Evolutionary conservation across 2,329 filamentous ascomycete species (phyloP), one percentile per base, ranked within the genome.

Genomic region (Mycogone perniciosa): DNA sequence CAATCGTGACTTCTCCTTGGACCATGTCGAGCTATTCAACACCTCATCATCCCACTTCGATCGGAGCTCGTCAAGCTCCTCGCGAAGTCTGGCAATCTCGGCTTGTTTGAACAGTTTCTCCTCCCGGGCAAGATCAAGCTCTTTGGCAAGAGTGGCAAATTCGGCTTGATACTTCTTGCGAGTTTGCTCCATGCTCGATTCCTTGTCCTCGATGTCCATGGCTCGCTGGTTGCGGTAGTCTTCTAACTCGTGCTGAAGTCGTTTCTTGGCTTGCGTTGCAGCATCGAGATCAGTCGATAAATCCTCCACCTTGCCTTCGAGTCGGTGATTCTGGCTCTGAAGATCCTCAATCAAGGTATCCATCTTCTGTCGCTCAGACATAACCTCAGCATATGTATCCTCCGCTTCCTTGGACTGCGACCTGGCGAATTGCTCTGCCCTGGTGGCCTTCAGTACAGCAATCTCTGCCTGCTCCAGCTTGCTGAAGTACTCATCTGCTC

Each of bases 31-130:
- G 69, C 89, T 95, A 71, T 97, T 97, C 60, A 97, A 81, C 8
- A 97, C 89, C 70, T 99, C 92, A 61, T 97, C 89, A 62, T 99
- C 93, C 92, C 93, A 97, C 72, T 97, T 97, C 59, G 85, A 90
- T 58, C 93, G 84, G 52, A 97, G 79, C 61, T 96, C 90, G 61
- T 99, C 93, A 27, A 97, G 82, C 69, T 99, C 93, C 65, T 97
- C 92, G n/a, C 92, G 86, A 48, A 99, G 78, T 41, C 89, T 84
- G 11, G 86, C 81, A 57, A 92, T 95, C 68, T 96, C 91, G 34
- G 87, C 82, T 59, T 93, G 89, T 80, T 79, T 92, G 79, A 74
- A 96, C 71, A 75, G 87, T 77, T 76, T 83, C 69, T 95, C 92
- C 66, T 97, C 91, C 34, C 93, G 86, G 60, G 95, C 91, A 54